These are phyloP conservation scores for Aspergillus proliferans DNA, from an alignment of 2,329 filamentous ascomycete species.

Conservation along the genomic window DNA sequence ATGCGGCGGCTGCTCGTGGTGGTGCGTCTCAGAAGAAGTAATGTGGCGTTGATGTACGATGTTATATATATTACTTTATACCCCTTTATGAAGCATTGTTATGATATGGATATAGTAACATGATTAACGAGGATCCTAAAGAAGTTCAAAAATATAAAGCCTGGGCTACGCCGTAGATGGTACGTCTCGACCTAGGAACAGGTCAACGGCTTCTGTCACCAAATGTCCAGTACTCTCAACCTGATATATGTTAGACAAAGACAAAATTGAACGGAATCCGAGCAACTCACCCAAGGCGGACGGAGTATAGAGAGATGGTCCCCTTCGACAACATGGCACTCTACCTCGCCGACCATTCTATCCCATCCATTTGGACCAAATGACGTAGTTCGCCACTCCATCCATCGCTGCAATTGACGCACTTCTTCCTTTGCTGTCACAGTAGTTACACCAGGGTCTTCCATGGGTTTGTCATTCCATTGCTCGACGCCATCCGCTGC, in stretches of 20 bases:
- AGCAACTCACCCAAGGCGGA: not conserved
- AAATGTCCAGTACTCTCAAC: not conserved
- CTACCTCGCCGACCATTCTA: not conserved
- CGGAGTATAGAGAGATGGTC: not conserved
- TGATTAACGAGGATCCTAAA: not conserved
- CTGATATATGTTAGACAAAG: not conserved
- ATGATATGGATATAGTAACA: too few relatives aligned
- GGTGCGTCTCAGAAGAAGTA: conserved; percentile 1
- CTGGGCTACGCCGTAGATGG: too few relatives aligned
- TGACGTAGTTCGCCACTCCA: not conserved
- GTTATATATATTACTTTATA: not conserved
- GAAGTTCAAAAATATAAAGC: not conserved
- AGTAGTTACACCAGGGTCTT: not conserved
- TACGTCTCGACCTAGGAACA: not conserved
- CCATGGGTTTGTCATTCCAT: not conserved
- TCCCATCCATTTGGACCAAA: not conserved
- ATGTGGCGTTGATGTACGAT: not conserved
- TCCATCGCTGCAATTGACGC: not conserved
- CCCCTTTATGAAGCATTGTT: not conserved
- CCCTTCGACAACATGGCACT: not conserved
- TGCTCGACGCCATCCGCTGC: not conserved
- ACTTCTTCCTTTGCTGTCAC: not conserved
- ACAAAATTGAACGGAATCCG: not conserved
- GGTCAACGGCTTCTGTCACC: not conserved
- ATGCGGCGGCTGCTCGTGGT: conserved; percentile 40